Base-by-base conservation (phyloP, 139 green algal species). In the Micractinium conductrix region DNA sequence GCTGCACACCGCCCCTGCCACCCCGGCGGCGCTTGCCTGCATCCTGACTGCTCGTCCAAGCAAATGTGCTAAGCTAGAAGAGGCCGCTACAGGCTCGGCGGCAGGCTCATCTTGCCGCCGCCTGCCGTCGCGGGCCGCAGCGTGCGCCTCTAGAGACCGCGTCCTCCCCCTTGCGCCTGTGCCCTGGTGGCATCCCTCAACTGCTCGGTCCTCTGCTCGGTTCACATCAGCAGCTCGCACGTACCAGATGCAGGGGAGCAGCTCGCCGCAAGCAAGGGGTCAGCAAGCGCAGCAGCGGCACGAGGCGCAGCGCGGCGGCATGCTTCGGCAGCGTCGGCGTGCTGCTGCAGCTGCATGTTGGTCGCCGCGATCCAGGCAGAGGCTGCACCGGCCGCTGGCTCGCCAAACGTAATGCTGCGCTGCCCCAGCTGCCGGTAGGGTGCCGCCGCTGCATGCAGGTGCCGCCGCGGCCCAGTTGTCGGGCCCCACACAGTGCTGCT, bases 211-310 rank as follows among this genome's bases (percentile, higher is more conserved):
- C 53, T 62, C 26, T 62, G 19, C 8, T 62, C 19, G 2, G 2
- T 19, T 72, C 65, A 72, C 65, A 72, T 44, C 4, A 72, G 33
- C 35, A 38, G 17, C 33, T 72, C 43, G 43, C 65, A 40, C 35
- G 65, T 4, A 33, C 65, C 65, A 72, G 65, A 2, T 72, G 65
- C n/a, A 17, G 33, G 37, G 65, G 65, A 2, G 2, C 53, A 2
- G 53, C 53, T 5, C 53, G 53, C 53, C 53, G 53, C n/a, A 16
- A 44, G 65, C 65, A 72, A 1, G 65, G 65, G 10, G n/a, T 16
- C 65, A 72, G 65, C 65, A 72, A 33, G 10, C 65, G 65, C 33
- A 72, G 65, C 65, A 72, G 65, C 65, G 65, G 65, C 65, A 72
- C 65, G 12, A 72, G 65, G 12, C 65, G 33, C 65, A 72, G 35